A percentile compares a stretch with the other conserved stretches of the same genome.
These are phyloP conservation scores for Aspergillus eucalypticola DNA, from an alignment of 2,329 filamentous ascomycete species.

Conservation along the genomic window DNA sequence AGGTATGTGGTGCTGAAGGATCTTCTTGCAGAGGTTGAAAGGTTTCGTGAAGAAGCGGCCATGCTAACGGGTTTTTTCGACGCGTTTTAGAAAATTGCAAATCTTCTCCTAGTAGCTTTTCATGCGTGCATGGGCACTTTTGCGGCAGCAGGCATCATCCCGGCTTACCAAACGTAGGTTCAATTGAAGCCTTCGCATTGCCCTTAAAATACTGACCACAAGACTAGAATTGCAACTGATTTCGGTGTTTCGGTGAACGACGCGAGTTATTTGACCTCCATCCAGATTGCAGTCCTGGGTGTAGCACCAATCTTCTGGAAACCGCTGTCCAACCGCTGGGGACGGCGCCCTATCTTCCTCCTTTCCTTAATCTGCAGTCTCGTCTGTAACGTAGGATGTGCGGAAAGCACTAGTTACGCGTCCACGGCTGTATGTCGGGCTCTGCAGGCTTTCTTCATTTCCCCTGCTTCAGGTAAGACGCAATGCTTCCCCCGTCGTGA, in stretches of 20 bases:
- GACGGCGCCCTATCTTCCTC: slow-evolving; percentile 57
- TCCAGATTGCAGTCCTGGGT: slow-evolving; percentile 57
- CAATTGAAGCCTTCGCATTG: background rate
- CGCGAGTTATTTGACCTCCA: slow-evolving; percentile 56
- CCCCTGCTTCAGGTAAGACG: slow-evolving; percentile 45
- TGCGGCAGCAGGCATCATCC: slow-evolving; percentile 57
- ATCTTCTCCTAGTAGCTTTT: slow-evolving; percentile 58
- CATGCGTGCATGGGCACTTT: slow-evolving; percentile 62
- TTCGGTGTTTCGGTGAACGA: slow-evolving; percentile 50
- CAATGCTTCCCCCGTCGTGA: background rate
- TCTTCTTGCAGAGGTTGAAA: background rate
- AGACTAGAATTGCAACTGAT: slow-evolving; percentile 50
- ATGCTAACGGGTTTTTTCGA: slow-evolving; percentile 4
- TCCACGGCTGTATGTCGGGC: slow-evolving; percentile 54
- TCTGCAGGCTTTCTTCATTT: slow-evolving; percentile 59
- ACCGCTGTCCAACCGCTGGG: slow-evolving; percentile 55
- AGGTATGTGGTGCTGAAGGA: slow-evolving; percentile 34
- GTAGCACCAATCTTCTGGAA: slow-evolving; percentile 58
- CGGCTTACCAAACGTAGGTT: slow-evolving; percentile 49
- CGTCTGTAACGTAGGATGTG: slow-evolving; percentile 58
- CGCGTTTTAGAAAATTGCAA: slow-evolving; percentile 51
- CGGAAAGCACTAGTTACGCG: slow-evolving; percentile 51
- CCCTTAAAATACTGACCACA: background rate
- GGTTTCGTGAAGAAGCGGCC: background rate
- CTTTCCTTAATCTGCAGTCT: slow-evolving; percentile 52